Base-by-base conservation (phyloP, 1,284 basidiomycete species). In the Tilletia setariae region DNA sequence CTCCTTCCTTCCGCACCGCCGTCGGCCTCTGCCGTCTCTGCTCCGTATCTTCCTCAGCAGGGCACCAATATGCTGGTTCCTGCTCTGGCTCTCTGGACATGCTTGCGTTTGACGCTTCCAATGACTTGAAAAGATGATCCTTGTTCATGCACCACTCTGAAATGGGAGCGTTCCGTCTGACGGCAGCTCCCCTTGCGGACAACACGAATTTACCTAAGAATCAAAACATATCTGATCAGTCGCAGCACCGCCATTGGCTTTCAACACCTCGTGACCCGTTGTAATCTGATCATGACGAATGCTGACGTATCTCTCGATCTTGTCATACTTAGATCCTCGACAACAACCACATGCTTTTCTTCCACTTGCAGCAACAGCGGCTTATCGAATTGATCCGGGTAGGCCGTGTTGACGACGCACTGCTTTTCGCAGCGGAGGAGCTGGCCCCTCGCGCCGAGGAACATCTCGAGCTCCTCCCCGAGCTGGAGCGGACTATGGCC, bases 61-160 rank as follows among this genome's bases (percentile, higher is more conserved):
- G 35, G 35, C 35, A 6, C 35, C 35, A 40, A 40, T 4, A 6
- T 4, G 35, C 35, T 11, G 11, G 35, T 40, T 4, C 35, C 35
- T 40, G 35, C 35, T n/a, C 35, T 40, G 35, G 35, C 35, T 40
- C 35, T 6, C 35, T 11, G 35, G 35, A 40, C 35, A 40, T 11
- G 11, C 4, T 40, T 40, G 35, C 35, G 35, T 40, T 46, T 16
- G 56, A 21, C 43, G 21, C 40, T 63, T 49, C 69, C 65, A 67
- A 74, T 70, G 76, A 78, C 21, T 25, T 67, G 72, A 74, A 69
- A 87, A 91, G 79, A 61, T 40, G 56, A 61, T 30, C 56, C 56
- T 79, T 83, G 88, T 90, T 92, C 93, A 96, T 97, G 94, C 94
- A 98, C 94, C 94, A 97, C 94, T 91, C 94, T 89, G 87, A 97